Evolutionary conservation across 2,329 filamentous ascomycete species (phyloP), one percentile per base, ranked within the genome.

Genomic region (Ophiostoma australiae): DNA sequence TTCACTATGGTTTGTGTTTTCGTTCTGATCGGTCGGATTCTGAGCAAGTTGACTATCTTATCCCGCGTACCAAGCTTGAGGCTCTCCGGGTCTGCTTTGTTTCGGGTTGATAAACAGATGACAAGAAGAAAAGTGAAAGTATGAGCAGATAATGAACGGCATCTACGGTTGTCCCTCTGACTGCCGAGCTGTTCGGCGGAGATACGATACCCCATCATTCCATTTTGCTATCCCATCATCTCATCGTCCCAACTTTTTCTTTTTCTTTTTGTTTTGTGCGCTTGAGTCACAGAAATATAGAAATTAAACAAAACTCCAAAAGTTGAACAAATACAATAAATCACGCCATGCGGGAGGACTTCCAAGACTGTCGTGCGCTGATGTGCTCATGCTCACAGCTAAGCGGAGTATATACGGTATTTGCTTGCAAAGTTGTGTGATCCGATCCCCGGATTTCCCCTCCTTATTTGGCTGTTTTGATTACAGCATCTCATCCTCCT

Each of bases 391-490:
- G 20, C 6, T 8, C 44, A 8, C 44, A n/a, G 17, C 44, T 48
- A n/a, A n/a, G 44, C n/a, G 23, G 52, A 58, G 52, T 58, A 58
- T 15, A 44, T 20, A 48, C 44, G 44, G 52, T 27, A 4, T 58
- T 58, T 4, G 23, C 23, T 58, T 48, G 44, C 20, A 17, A 48
- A n/a, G 52, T 23, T 58, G 23, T 15, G n/a, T 58, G 52, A 58
- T 58, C 52, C 52, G 52, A 27, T 58, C 52, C 52, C 52, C 52
- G 23, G 52, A 58, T 58, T 58, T 58, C 52, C 52, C 52, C 52
- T 58, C 52, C 23, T 58, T 27, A 27, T 58, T 58, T 27, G 52
- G 52, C 44, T 58, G 23, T 58, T 58, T 23, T 58, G 52, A 58
- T 48, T 48, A 48, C 44, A 48, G 44, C 44, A 48, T 48, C 44